Evolutionary conservation across 176 grass and related monocot genomes (phyloP).

Genomic region (Aegilops sharonensis): DNA sequence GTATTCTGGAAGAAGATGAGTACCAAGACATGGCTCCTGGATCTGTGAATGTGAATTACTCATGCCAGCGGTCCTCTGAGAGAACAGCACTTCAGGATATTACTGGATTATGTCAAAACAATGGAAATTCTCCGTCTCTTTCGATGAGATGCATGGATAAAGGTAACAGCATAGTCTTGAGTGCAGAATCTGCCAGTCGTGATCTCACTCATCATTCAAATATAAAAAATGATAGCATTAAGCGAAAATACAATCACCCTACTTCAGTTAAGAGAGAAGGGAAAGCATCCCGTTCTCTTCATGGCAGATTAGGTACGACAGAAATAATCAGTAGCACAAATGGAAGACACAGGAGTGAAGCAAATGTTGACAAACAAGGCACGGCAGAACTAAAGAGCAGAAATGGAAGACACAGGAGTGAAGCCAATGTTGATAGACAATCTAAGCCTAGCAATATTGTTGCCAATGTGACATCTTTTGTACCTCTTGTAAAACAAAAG

Average conservation of each 20-base stretch:
- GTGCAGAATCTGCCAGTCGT: slow-evolving; percentile 17
- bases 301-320: slow-evolving; percentile 33
- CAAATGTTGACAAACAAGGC: slow-evolving; percentile 1
- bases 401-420: slow-evolving; percentile 46
- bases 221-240: slow-evolving; percentile 44
- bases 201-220: slow-evolving; percentile 28
- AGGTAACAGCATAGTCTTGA: slow-evolving; percentile 21
- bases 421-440: slow-evolving; percentile 44
- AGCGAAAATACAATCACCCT: slow-evolving; percentile 44
- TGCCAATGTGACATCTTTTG: slow-evolving; percentile 73
- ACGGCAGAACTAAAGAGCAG: slow-evolving; percentile 37
- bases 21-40: slow-evolving; percentile 25
- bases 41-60: slow-evolving; percentile 13
- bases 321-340: slow-evolving; percentile 22
- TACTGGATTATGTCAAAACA: slow-evolving; percentile 56
- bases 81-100: slow-evolving; percentile 57
- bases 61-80: slow-evolving; percentile 34
- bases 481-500: slow-evolving; percentile 82
- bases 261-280: slow-evolving; percentile 52
- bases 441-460: slow-evolving; percentile 85
- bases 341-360: slow-evolving; percentile 16
- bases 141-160: slow-evolving; percentile 31
- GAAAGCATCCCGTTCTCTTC: slow-evolving; percentile 41
- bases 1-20: slow-evolving; percentile 55
- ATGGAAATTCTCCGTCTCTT: slow-evolving; percentile 26